Base-by-base conservation (phyloP, 2,329 filamentous ascomycete species). In the Arthrobotrys conoides region DNA sequence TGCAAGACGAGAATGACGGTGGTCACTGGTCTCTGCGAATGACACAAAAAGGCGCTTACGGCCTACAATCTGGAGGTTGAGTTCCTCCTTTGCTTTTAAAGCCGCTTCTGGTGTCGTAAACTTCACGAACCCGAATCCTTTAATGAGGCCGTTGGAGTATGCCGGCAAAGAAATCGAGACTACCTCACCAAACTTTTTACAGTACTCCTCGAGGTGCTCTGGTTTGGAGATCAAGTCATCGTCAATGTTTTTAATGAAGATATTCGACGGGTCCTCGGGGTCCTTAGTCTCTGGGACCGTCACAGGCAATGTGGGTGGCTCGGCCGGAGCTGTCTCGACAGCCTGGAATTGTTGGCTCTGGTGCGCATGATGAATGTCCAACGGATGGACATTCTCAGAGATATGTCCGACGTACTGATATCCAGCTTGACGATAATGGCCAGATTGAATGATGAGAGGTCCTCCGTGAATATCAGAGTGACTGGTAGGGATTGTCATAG, bases 191-290 rank as follows among this genome's bases (percentile, higher is more conserved):
- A 90, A 97, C 80, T 91, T 89, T 83, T 94, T 93, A 90, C 98
- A 98, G 84, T 97, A 92, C 8, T 97, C 94, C 79, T 99, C 95
- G 76, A 90, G 91, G 81, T 91, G 93, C 65, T 97, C 95, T 41
- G 87, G 84, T 83, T 91, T 90, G 91, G 98, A 98, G 88, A 99
- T 96, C 84, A 98, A 97, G 83, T 95, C 94, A 82, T 92, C 92
- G 86, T 99, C 96, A 82, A 99, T 89, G 88, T 99, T 99, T 91
- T 99, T 99, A 90, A 99, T 98, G 90, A 98, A 99, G 83, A 99
- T 94, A 85, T 99, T 99, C 85, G 80, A 79, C 16, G 82, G 82
- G 65, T 82, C 82, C n/a, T 76, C 76, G 2, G 82, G 82, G 33
- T 81, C 78, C 36, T 80, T 80, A 59, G 80, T 81, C 57, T 82